Evolutionary conservation across 176 grass and related monocot species (phyloP), one percentile per base, ranked within the genome.

Genomic region (Panicum miliaceum): DNA sequence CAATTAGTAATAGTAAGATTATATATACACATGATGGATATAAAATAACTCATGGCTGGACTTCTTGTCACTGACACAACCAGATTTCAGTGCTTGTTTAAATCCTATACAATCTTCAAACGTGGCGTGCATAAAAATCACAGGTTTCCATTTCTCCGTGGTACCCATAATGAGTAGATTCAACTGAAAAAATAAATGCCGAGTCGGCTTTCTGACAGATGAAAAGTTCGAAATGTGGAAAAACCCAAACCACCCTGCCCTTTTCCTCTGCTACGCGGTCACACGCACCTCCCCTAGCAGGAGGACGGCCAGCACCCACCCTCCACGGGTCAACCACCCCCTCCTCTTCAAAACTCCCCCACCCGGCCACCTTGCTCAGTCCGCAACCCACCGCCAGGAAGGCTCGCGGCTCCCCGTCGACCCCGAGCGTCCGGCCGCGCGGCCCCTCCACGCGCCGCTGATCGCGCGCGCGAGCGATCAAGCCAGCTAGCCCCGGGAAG

Each of bases 271-370:
- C 51, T 32, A 36, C 71, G 27, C 82, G 27, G 61, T 64, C 27
- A 13, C 34, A 29, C 35, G 9, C n/a, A 60, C 60, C 73, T 78
- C 74, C 74, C 40, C 20, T 25, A 51, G 53, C 53, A 14, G 35
- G 26, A 25, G 15, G 14, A 42, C 3, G 38, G 2, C 54, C 60
- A 42, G 58, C 27, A 51, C 8, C 29, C 63, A 10, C 25, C 72
- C 27, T 19, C 32, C 64, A 71, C 67, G 67, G 29, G 81, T 88
- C 86, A 84, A 88, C 75, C 66, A 35, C 46, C 47, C 26, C 36
- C 20, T 43, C 64, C 64, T 12, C 86, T 79, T 84, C 45, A 84
- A 88, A 84, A 73, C 81, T 36, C 66, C 80, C 73, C 72, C 41
- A 7, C 53, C 73, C 80, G 8, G 72, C 56, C 56, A 35, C 48